Base-by-base conservation (phyloP, 106 monocot species). In the Hemerocallis citrina region DNA sequence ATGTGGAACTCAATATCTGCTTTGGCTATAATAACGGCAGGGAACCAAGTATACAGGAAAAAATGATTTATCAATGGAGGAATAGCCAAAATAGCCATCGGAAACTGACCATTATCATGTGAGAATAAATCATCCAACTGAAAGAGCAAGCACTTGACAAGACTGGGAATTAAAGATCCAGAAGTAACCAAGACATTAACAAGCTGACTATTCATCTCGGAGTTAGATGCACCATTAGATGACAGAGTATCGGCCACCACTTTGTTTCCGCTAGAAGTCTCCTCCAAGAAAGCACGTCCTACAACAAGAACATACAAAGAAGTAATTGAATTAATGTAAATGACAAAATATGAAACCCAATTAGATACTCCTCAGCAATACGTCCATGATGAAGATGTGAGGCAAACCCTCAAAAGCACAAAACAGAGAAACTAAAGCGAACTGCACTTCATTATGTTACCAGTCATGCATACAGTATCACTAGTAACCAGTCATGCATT, bases 71-170 rank as follows among this genome's bases (percentile, higher is more conserved):
- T 21, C 11, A 37, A 37, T 22, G 23, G 11, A 38, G 2, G 38
- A 22, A 38, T 21, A 38, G 11, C 35, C 17, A 63, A 37, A 52
- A 55, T 17, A 61, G 33, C 24, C 20, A 64, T 3, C 29, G 25
- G 29, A 63, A 25, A 64, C 82, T 65, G 61, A 93, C 93, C 82
- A 75, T 93, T 85, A 48, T 89, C 80, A 80, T 67, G 62, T 22
- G 69, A 41, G 22, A 93, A 72, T 10, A 85, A 68, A 67, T 80
- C 89, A 78, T 89, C 82, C 65, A 89, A 72, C 40, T 65, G 76
- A 65, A 82, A 93, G 29, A 93, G 80, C 79, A 85, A 73, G 61
- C 85, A 93, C 72, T 93, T 93, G 37, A 71, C 93, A 46, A 93
- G 79, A 62, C 85, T 93, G 6, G 93, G 93, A 64, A 94, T 78